Evolutionary conservation across 306 rosid genomes (phyloP).

Genomic region (Fragaria ananassa): DNA sequence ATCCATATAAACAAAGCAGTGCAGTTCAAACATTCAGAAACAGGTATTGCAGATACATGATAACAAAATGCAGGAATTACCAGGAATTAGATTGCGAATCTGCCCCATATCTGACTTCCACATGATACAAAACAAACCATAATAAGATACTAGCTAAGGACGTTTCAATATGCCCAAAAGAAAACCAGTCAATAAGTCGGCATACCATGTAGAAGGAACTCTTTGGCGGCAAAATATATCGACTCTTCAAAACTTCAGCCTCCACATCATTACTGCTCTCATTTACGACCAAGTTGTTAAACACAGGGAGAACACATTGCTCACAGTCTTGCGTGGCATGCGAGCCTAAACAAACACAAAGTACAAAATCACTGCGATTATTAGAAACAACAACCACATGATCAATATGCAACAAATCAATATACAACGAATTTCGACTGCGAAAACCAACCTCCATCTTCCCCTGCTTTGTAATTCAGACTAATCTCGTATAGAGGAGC

Average conservation of each 20-base stretch:
- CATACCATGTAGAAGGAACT: constrained; percentile 91
- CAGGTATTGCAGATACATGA: constrained; percentile 11
- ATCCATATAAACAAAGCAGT: constrained; percentile 12
- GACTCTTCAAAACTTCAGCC: constrained; percentile 56
- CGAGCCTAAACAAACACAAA: constrained; percentile 40
- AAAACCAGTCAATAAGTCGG: neutral
- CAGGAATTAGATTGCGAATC: constrained; percentile 90
- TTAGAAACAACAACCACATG: neutral
- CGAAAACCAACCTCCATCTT: constrained; percentile 43
- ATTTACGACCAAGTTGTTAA: constrained; percentile 67
- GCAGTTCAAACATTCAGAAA: constrained; percentile 6
- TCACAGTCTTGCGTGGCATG: constrained; percentile 29
- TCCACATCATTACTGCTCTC: constrained; percentile 63
- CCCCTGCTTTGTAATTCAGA: constrained; percentile 35
- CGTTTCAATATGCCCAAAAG: neutral
- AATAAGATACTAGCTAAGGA: constrained; percentile 32
- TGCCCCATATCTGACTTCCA: constrained; percentile 92
- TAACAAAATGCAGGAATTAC: constrained; percentile 49
- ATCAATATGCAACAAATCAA: neutral
- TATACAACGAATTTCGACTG: neutral
- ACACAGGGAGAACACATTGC: constrained; percentile 45
- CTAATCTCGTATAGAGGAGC: constrained; percentile 56
- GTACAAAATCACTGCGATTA: neutral
- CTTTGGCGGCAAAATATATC: constrained; percentile 56
- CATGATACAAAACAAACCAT: constrained; percentile 44